These are phyloP conservation scores for Penicillium salamii DNA, from an alignment of 495 filamentous ascomycete genomes.

Conservation along the genomic window DNA sequence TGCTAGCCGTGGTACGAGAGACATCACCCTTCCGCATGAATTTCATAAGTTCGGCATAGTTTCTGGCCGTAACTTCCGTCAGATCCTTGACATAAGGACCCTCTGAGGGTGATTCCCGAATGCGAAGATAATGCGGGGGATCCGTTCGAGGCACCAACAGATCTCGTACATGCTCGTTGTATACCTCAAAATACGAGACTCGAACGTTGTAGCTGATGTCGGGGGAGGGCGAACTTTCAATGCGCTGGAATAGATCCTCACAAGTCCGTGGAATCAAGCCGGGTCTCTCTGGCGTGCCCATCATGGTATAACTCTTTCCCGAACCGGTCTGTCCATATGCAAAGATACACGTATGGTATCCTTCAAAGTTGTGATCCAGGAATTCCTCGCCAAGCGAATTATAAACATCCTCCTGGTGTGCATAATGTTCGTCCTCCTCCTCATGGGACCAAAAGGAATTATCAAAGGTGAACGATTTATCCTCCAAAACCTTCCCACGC, in stretches of 20 bases:
- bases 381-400: slow-evolving; percentile 94
- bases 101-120: slow-evolving; percentile 90
- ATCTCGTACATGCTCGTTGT: slow-evolving; percentile 98
- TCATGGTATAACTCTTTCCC: slow-evolving; percentile 99
- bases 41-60: slow-evolving; percentile 76
- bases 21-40: slow-evolving; percentile 88
- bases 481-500: slow-evolving; percentile 72
- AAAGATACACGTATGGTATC: slow-evolving; percentile 99
- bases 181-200: slow-evolving; percentile 98
- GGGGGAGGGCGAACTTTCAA: slow-evolving; percentile 76
- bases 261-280: slow-evolving; percentile 97
- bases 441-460: slow-evolving; percentile 97
- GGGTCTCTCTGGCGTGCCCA: slow-evolving; percentile 84
- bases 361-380: slow-evolving; percentile 98
- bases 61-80: slow-evolving; percentile 85
- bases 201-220: slow-evolving; percentile 95
- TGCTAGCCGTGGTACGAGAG: slow-evolving; percentile 88
- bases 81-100: slow-evolving; percentile 98
- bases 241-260: slow-evolving; percentile 92
- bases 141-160: slow-evolving; percentile 75
- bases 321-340: slow-evolving; percentile 98
- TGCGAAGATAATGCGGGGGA: slow-evolving; percentile 89
- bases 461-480: slow-evolving; percentile 93
- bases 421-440: slow-evolving; percentile 68
- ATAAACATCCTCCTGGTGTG: slow-evolving; percentile 90